A percentile compares a stretch with the other conserved stretches of the same genome.
phyloP scores from a whole-genome alignment of 2,329 filamentous ascomycete genomes.

The Chrysosporium keratinophilum region DNA sequence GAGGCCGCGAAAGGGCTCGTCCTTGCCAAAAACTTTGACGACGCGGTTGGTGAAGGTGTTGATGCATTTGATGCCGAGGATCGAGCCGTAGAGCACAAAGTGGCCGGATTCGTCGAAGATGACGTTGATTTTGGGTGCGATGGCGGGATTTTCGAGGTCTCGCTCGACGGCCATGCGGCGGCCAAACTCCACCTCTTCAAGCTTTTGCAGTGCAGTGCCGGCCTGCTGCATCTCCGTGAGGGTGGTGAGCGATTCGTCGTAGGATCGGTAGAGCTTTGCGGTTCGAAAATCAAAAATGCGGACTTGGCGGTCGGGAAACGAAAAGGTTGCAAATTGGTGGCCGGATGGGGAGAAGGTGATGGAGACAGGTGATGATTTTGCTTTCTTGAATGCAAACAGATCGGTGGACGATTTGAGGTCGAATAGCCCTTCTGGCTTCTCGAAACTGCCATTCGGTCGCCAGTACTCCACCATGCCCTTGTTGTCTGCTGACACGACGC shows the following conservation, averaged over 20 bases:
- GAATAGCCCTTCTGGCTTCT: conserved; percentile 87
- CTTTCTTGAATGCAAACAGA: conserved; percentile 94
- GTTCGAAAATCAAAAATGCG: conserved; percentile 86
- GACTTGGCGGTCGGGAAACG: conserved; percentile 85
- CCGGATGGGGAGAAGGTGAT: conserved; percentile 79
- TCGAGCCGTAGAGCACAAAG: conserved; percentile 88
- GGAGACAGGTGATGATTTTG: conserved; percentile 72
- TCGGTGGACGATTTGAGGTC: conserved; percentile 88
- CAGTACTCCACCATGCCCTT: conserved; percentile 96
- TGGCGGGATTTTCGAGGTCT: conserved; percentile 62
- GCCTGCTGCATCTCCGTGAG: conserved; percentile 92
- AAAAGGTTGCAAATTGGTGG: conserved; percentile 76
- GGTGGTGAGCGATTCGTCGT: conserved; percentile 85
- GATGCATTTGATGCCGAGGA: conserved; percentile 85
- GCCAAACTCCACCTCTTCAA: conserved; percentile 88
- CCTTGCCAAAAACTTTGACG: conserved; percentile 78
- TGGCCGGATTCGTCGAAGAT: conserved; percentile 93
- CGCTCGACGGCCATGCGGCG: conserved; percentile 75
- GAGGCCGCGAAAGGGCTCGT: conserved; percentile 76
- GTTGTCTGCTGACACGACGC: conserved; percentile 80
- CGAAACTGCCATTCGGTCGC: conserved; percentile 64
- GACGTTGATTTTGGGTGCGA: conserved; percentile 67
- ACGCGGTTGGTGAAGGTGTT: conserved; percentile 92
- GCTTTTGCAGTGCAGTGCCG: conserved; percentile 66
- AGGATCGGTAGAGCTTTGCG: conserved; percentile 79